Evolutionary conservation across 2,329 filamentous ascomycete genomes (phyloP).

Genomic region (Clarireedia sp.): DNA sequence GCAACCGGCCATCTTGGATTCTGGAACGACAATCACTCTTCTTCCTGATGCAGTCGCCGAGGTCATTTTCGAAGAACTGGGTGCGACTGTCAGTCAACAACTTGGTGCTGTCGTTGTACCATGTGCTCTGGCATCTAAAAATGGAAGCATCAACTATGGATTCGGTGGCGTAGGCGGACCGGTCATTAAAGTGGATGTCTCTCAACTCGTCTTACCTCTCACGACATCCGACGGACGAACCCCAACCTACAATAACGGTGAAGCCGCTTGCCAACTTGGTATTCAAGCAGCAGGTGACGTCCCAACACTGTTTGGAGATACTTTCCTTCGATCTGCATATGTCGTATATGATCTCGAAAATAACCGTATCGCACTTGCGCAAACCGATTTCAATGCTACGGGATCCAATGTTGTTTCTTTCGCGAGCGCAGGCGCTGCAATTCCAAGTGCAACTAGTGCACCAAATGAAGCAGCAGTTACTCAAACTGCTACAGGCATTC

Average conservation of each 20-base stretch:
- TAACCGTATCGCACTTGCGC: slow-evolving; percentile 41
- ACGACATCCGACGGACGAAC: slow-evolving; percentile 27
- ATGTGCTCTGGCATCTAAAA: slow-evolving; percentile 33
- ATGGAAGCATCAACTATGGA: slow-evolving; percentile 39
- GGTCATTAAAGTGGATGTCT: slow-evolving; percentile 37
- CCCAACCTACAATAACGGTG: slow-evolving; percentile 25
- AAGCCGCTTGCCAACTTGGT: slow-evolving; percentile 45
- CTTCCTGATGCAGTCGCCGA: slow-evolving; percentile 50
- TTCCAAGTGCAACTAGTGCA: slow-evolving; percentile 22
- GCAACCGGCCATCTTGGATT: slow-evolving; percentile 50
- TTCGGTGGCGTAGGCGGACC: slow-evolving; percentile 39
- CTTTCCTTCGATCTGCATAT: slow-evolving; percentile 47
- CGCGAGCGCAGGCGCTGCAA: slow-evolving; percentile 22
- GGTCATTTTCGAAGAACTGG: slow-evolving; percentile 37
- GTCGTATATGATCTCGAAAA: slow-evolving; percentile 47
- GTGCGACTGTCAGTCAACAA: slow-evolving; percentile 36
- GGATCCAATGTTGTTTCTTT: slow-evolving; percentile 28
- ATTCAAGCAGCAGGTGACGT: slow-evolving; percentile 34
- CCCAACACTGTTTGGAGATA: slow-evolving; percentile 39
- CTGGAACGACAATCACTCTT: slow-evolving; percentile 59
- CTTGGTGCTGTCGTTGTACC: slow-evolving; percentile 43
- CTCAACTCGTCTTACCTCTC: slow-evolving; percentile 37
- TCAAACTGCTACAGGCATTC: slow-evolving; percentile 24
- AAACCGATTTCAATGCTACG: slow-evolving; percentile 38
- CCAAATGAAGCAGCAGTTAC: slow-evolving; percentile 20